These are phyloP conservation scores for Malus hybrid DNA, from an alignment of 331 rosid genomes.

Conservation along the genomic window DNA sequence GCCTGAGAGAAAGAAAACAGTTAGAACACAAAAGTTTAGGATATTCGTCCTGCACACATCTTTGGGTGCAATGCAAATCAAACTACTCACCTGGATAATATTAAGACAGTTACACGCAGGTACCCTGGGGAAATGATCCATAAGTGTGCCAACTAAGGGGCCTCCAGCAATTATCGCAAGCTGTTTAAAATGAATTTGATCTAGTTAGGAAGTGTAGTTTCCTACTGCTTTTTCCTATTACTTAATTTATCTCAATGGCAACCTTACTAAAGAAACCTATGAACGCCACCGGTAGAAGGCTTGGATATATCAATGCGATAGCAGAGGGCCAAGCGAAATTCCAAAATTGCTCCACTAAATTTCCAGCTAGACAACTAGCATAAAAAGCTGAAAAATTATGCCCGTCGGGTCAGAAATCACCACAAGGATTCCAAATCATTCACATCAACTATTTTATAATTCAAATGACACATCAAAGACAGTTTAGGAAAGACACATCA, in stretches of 20 bases:
- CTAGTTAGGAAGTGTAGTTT: constrained; percentile 13
- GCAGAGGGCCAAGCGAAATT: constrained; percentile 98
- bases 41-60: neutral
- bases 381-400: constrained; percentile 64
- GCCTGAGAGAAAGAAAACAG: constrained; percentile 47
- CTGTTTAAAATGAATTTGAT: constrained; percentile 24
- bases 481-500: neutral
- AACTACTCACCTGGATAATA: constrained; percentile 58
- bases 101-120: constrained; percentile 61
- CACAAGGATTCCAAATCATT: constrained; percentile 1
- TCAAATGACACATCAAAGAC: constrained; percentile 8
- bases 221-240: neutral
- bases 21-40: constrained; percentile 1
- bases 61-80: constrained; percentile 1
- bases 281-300: constrained; percentile 92
- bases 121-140: constrained; percentile 82
- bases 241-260: constrained; percentile 10
- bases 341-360: constrained; percentile 95
- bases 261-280: constrained; percentile 85
- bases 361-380: constrained; percentile 79
- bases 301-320: constrained; percentile 83
- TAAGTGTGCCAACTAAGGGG: constrained; percentile 73
- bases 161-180: constrained; percentile 64
- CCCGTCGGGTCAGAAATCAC: constrained; percentile 23
- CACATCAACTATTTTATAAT: neutral